phyloP scores from a whole-genome alignment of 805 yeast species.

The Priceomyces melissophilus region DNA sequence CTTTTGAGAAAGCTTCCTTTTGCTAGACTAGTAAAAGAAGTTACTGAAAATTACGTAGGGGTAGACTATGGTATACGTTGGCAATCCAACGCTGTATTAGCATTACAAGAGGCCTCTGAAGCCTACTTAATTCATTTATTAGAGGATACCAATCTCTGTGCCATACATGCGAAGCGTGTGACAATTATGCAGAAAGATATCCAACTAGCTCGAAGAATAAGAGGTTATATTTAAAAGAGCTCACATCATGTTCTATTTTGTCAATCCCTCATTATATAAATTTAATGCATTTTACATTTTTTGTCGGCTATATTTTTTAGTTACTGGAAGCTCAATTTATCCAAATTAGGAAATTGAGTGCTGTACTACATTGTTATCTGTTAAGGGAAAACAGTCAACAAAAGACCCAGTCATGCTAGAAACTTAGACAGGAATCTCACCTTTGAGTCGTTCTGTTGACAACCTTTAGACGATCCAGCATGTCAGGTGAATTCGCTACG shows the following conservation, averaged over 20 bases:
- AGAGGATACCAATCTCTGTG: conserved; percentile 76
- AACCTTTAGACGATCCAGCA: no score
- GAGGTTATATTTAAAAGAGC: conserved; percentile 41
- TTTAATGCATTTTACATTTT: background rate
- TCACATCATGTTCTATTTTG: background rate
- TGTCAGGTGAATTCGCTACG: no score
- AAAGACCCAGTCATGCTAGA: background rate
- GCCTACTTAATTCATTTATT: conserved; percentile 69
- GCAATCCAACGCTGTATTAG: conserved; percentile 76
- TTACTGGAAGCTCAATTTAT: background rate
- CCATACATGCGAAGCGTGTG: conserved; percentile 78
- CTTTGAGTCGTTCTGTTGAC: no score
- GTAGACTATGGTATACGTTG: conserved; percentile 59
- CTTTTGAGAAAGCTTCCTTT: conserved; percentile 71
- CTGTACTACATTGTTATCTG: conserved; percentile 2
- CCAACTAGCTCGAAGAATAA: conserved; percentile 72
- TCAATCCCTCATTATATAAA: conserved; percentile 1
- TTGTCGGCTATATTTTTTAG: background rate
- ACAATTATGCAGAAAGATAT: conserved; percentile 83
- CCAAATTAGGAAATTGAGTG: conserved; percentile 9
- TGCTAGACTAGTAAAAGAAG: conserved; percentile 72
- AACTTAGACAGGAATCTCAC: no score
- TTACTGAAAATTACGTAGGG: conserved; percentile 59
- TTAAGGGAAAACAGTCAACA: conserved; percentile 7
- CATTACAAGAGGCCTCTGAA: conserved; percentile 79